Conservation (phyloP, 164 flowering plant genomes). For the Stephania japonica region DNA sequence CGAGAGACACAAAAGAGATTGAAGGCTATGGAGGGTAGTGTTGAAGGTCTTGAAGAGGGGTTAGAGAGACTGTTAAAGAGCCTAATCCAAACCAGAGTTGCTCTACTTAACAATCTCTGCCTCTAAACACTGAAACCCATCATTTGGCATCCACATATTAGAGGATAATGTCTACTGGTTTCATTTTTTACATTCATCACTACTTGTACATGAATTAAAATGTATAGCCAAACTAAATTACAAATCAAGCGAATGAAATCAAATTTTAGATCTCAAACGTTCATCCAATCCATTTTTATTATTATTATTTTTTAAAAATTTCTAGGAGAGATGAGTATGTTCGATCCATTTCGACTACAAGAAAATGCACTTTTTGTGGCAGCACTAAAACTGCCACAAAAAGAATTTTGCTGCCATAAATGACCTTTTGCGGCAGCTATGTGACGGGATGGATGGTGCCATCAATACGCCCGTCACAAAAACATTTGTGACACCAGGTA, state of each 20-base stretch:
- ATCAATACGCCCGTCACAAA: no score
- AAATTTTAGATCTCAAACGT: no score
- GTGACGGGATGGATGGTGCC: no score
- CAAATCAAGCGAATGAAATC: no score
- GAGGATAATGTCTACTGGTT: neutral
- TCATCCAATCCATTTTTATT: neutral
- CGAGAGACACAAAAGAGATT: constrained; percentile 27
- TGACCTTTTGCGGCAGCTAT: no score
- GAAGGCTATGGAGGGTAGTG: constrained; percentile 39
- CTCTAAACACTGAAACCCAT: neutral
- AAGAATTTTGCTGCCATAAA: no score
- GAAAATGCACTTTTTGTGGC: no score
- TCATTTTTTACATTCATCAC: neutral
- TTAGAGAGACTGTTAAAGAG: constrained; percentile 33
- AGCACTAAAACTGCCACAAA: no score
- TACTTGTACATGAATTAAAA: neutral
- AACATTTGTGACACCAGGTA: no score
- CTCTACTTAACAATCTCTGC: constrained; percentile 9
- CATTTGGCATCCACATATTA: neutral
- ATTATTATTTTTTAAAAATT: no score
- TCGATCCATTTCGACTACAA: no score
- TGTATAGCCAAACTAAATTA: neutral
- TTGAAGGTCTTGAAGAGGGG: constrained; percentile 38
- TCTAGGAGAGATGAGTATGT: neutral
- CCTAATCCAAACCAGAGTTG: constrained; percentile 45